Evolutionary conservation across 495 filamentous ascomycete species (phyloP).

Genomic region (Pyrenula massariospora): DNA sequence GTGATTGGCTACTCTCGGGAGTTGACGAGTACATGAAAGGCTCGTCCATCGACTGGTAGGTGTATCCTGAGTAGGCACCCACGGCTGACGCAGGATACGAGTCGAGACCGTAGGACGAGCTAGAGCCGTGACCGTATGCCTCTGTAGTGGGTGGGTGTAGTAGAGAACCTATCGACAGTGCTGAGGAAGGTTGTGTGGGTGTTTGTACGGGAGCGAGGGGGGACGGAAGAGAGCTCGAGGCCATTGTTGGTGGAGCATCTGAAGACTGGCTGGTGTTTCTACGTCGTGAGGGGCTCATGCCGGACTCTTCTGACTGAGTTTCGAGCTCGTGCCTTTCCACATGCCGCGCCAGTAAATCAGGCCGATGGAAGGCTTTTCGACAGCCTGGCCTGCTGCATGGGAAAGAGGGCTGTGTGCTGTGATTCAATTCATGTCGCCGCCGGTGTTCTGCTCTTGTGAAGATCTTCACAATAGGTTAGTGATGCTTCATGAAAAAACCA

Average conservation of each 20-base stretch:
- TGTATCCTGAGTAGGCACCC: not conserved
- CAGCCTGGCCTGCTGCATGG: constrained; percentile 58
- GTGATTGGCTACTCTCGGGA: constrained; percentile 1
- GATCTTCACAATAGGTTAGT: constrained; percentile 31
- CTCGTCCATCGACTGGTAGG: not conserved
- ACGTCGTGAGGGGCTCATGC: not conserved
- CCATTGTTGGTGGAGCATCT: not conserved
- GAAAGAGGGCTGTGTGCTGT: constrained; percentile 56
- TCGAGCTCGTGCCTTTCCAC: constrained; percentile 48
- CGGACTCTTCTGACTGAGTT: constrained; percentile 18
- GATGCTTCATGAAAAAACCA: constrained; percentile 7
- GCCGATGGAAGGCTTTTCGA: constrained; percentile 67
- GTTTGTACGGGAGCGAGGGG: not conserved
- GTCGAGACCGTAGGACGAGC: not conserved
- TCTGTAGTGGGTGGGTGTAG: not conserved
- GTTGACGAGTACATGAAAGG: not conserved
- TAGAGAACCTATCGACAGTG: not conserved
- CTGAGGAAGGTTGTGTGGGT: not conserved
- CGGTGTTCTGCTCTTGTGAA: constrained; percentile 83
- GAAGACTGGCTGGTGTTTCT: not conserved
- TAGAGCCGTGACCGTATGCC: not conserved
- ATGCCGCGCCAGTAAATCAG: constrained; percentile 69
- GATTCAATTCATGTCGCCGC: constrained; percentile 78
- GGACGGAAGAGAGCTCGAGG: not conserved
- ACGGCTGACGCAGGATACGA: not conserved